phyloP scores from a whole-genome alignment of 2,329 filamentous ascomycete species.

The Claviceps sp. region DNA sequence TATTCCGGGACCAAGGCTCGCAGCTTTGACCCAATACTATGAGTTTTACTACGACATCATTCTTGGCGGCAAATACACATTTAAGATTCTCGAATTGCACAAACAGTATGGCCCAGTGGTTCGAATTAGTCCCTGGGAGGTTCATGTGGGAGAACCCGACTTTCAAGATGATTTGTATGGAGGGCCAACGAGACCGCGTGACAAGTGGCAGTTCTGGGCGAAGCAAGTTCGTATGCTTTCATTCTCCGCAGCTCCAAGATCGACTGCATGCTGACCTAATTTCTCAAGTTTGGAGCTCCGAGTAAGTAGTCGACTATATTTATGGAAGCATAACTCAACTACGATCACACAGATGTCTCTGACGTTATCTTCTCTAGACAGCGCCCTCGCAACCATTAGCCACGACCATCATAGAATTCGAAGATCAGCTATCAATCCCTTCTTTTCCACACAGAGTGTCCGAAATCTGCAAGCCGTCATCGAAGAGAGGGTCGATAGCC shows the following conservation, averaged over 20 bases:
- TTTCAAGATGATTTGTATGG: conserved; percentile 27
- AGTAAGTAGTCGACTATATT: conserved; percentile 10
- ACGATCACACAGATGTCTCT: conserved; percentile 1
- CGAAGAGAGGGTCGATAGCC: conserved; percentile 21
- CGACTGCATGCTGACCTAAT: not conserved
- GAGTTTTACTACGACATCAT: conserved; percentile 31
- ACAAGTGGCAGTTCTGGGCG: conserved; percentile 22
- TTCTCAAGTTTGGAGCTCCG: conserved; percentile 19
- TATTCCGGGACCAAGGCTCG: conserved; percentile 26
- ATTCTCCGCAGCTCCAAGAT: not conserved
- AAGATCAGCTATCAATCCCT: conserved; percentile 21
- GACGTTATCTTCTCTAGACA: conserved; percentile 11
- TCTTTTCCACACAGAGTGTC: conserved; percentile 24
- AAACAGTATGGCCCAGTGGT: conserved; percentile 27
- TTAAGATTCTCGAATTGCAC: conserved; percentile 28
- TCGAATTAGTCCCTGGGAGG: conserved; percentile 26
- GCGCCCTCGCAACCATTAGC: conserved; percentile 21
- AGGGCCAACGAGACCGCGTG: conserved; percentile 15
- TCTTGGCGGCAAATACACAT: conserved; percentile 27
- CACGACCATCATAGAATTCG: conserved; percentile 21
- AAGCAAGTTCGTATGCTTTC: conserved; percentile 18
- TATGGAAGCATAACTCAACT: not conserved
- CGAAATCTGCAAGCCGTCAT: conserved; percentile 24
- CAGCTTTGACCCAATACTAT: conserved; percentile 25
- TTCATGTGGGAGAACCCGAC: conserved; percentile 23